Percentiles rank a stretch among this genome's conserved stretches.
Evolutionary conservation across 805 yeast species (phyloP).

Genomic region (Saturnispora diversa): DNA sequence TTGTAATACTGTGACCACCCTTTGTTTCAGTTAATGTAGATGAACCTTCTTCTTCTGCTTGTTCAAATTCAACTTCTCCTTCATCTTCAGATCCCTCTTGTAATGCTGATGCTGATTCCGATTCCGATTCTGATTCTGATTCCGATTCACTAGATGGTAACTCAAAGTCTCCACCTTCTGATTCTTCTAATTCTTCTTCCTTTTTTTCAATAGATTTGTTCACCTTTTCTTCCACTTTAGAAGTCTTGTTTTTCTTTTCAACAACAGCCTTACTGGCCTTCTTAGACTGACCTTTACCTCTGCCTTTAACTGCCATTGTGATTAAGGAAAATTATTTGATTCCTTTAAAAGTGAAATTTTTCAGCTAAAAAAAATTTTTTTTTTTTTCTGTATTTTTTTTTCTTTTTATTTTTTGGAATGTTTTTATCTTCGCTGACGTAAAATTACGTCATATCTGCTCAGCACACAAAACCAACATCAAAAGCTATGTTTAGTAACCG

Average conservation of each 20-base stretch:
- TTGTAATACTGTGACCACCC: slow-evolving; percentile 4
- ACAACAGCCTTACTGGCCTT: slow-evolving; percentile 1
- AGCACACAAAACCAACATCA: too few relatives aligned
- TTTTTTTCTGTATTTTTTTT: neutral
- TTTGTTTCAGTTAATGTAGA: slow-evolving; percentile 10
- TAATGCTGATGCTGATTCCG: too few relatives aligned
- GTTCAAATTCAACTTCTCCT: slow-evolving; percentile 15
- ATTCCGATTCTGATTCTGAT: slow-evolving; percentile 7
- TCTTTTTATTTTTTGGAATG: neutral
- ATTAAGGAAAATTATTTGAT: too few relatives aligned
- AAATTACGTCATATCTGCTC: neutral
- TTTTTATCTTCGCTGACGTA: neutral
- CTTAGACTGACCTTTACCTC: neutral
- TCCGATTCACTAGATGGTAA: slow-evolving; percentile 16
- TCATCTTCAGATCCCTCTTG: too few relatives aligned
- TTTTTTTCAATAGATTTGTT: slow-evolving; percentile 4
- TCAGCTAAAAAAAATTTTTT: neutral
- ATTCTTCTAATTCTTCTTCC: slow-evolving; percentile 16
- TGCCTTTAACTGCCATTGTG: slow-evolving; percentile 3
- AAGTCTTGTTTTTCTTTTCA: slow-evolving; percentile 4
- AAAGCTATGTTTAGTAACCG: too few relatives aligned
- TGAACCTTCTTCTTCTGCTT: slow-evolving; percentile 13
- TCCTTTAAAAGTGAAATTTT: neutral
- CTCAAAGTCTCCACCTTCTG: slow-evolving; percentile 17
- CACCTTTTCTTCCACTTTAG: neutral